Base-by-base conservation (phyloP, 1,284 basidiomycete species). In the Trametes polyzona region DNA sequence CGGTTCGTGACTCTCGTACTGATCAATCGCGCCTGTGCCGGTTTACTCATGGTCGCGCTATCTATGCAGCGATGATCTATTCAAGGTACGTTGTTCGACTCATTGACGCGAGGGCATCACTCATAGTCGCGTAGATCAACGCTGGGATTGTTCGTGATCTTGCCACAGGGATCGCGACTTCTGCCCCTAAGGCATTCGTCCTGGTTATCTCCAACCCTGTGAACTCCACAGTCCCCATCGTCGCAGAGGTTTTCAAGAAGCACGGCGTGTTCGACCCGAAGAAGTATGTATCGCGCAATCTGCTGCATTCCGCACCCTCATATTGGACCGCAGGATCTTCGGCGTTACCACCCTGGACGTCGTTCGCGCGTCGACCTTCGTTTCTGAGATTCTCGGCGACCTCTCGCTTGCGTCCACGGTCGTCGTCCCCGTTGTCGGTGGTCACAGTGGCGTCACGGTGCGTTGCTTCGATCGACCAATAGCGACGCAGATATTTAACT, bases 311-410 rank as follows among this genome's bases (percentile, higher is more conserved):
- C 26, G 44, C 47, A 47, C 24, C 10, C n/a, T 41, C 35, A 59
- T 42, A 74, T 76, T 59, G 70, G 82, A 40, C 29, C 36, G 41
- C 42, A 94, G 94, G 66, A 74, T 99, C 63, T 98, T 98, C 72
- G 97, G 96, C 83, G 95, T 98, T 49, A 98, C 97, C 58, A 98
- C 97, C 33, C 86, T 99, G 62, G 96, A 99, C 74, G 95, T 98
- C 62, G 94, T 98, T 68, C 95, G 97, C 69, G 88, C 97, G 27
- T 95, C 95, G 16, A 96, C 95, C 55, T 99, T 99, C 76, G 88
- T 97, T 50, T 82, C 95, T 27, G 93, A 95, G 74, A 82, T 91
- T 64, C 76, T 87, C 53, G 88, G 86, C 48, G 82, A 88, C 67
- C 78, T 80, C 17, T 76, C 78, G 19, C 70, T 87, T 62, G 83